These are phyloP conservation scores for Cytospora paraplurivora DNA, from an alignment of 2,329 filamentous ascomycete genomes.

Conservation along the genomic window DNA sequence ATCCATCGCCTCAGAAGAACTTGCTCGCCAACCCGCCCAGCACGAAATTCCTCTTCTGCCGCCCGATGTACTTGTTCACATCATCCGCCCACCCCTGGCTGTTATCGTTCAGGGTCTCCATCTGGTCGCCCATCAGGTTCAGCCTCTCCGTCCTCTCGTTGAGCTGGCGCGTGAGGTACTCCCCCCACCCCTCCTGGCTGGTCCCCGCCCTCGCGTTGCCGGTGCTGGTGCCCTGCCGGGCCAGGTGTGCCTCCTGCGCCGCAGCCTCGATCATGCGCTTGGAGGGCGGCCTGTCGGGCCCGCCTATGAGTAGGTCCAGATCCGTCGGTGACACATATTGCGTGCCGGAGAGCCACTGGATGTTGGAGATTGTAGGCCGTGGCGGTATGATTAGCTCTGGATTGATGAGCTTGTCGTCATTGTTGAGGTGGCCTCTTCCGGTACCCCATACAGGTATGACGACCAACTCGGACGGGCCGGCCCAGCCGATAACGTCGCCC, in stretches of 20 bases:
- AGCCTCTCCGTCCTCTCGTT: slow-evolving; percentile 90
- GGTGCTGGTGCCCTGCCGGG: slow-evolving; percentile 39
- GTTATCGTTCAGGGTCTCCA: slow-evolving; percentile 79
- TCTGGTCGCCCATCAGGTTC: slow-evolving; percentile 77
- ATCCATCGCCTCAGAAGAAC: slow-evolving; percentile 45
- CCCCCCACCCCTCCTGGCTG: slow-evolving; percentile 66
- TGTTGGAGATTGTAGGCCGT: slow-evolving; percentile 88
- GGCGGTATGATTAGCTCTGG: slow-evolving; percentile 71
- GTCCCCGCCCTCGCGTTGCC: slow-evolving; percentile 31
- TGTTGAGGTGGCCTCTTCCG: slow-evolving; percentile 56
- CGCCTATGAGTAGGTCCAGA: slow-evolving; percentile 87
- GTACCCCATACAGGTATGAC: slow-evolving; percentile 84
- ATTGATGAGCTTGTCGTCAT: slow-evolving; percentile 77
- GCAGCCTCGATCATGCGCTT: slow-evolving; percentile 85
- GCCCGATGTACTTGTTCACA: slow-evolving; percentile 81
- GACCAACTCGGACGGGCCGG: slow-evolving; percentile 81
- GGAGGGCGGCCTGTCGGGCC: slow-evolving; percentile 82
- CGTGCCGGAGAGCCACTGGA: slow-evolving; percentile 96
- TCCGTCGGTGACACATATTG: slow-evolving; percentile 87
- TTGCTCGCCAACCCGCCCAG: slow-evolving; percentile 69
- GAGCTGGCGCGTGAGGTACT: slow-evolving; percentile 83
- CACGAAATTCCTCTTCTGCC: slow-evolving; percentile 85
- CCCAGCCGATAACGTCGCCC: slow-evolving; percentile 86
- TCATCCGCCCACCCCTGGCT: slow-evolving; percentile 85
- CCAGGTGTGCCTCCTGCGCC: slow-evolving; percentile 70